Base-by-base conservation (phyloP, 805 yeast species). In the Metschnikowia chrysomelidarum region DNA sequence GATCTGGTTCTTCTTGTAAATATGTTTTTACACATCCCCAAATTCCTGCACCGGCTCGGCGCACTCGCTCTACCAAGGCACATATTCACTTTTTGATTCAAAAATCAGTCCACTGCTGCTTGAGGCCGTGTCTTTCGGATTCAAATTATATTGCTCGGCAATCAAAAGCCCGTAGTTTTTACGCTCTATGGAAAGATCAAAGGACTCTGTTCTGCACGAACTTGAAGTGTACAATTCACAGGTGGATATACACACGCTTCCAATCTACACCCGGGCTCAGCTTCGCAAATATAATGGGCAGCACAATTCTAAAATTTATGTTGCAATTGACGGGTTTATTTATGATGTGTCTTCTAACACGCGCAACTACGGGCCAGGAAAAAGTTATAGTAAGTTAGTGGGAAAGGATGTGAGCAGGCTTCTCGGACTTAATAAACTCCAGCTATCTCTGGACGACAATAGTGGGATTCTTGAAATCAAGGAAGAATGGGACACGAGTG, bases 361-460 rank as follows among this genome's bases (percentile, higher is more conserved):
- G 9, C 75, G 72, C 11, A 80, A 80, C 24, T 87, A 87, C 54
- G 96, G 95, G 0, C 81, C 82, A 3, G 89, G 88, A 0, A 75
- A 77, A 41, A 78, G 81, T 15, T 87, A 87, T 58, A 79, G 78
- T 50, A 76, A 69, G 5, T 69, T 87, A 26, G 85, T 79, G 7
- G 96, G 91, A 4, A 76, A 74, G 44, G 96, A 87, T 47, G 85
- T 86, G 15, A 76, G 86, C 21, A 64, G 93, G 39, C 82, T 91
- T 2, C 63, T 87, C 34, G 96, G 85, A 2, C 75, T 80, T 50
- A 79, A 86, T 34, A 73, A 52, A 31, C 49, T 64, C 18, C 50
- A 47, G 26, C 36, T 62, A 29, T 49, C 45, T 19, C 43, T 36
- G 15, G 73, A 75, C 1, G 24, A n/a, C 8, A 47, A 38, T 16